These are phyloP conservation scores for Tricholoma furcatifolium DNA, from an alignment of 768 basidiomycete genomes.

Conservation along the genomic window DNA sequence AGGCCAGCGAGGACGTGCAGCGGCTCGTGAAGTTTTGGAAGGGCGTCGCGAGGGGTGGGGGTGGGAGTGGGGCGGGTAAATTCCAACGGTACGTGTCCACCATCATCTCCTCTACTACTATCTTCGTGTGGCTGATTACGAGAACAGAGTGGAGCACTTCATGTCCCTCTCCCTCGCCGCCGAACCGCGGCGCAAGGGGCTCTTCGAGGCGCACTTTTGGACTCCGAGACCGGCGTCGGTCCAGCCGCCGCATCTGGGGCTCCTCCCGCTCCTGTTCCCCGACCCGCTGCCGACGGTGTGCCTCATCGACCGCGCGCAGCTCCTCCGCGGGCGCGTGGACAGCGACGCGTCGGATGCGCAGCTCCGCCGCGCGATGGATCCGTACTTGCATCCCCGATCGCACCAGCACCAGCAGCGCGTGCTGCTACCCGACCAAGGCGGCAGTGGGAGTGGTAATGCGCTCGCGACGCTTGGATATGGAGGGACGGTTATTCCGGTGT, in stretches of 20 bases:
- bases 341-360: conserved; percentile 65
- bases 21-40: conserved; percentile 60
- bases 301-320: conserved; percentile 64
- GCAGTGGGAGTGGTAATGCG: too few relatives aligned
- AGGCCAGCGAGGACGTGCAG: conserved; percentile 44
- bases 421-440: conserved; percentile 29
- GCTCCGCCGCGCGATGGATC: conserved; percentile 51
- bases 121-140: neutral
- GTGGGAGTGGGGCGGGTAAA: conserved; percentile 46
- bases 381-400: conserved; percentile 33
- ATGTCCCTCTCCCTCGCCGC: conserved; percentile 75
- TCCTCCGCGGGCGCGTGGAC: conserved; percentile 69
- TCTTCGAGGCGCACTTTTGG: conserved; percentile 82
- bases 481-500: conserved; percentile 71
- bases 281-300: conserved; percentile 69
- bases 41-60: conserved; percentile 40
- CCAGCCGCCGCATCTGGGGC: conserved; percentile 41
- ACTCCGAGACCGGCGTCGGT: conserved; percentile 33
- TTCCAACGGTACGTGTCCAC: conserved; percentile 65
- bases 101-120: conserved; percentile 6
- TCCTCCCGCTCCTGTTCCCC: conserved; percentile 71
- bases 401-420: conserved; percentile 32
- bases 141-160: conserved; percentile 66
- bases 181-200: conserved; percentile 70
- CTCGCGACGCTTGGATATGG: conserved; percentile 46